Percentiles rank a stretch among this genome's conserved stretches.
Evolutionary conservation across 371 early-diverging fungal species (phyloP).

Genomic region (Rhizopus microsporus): DNA sequence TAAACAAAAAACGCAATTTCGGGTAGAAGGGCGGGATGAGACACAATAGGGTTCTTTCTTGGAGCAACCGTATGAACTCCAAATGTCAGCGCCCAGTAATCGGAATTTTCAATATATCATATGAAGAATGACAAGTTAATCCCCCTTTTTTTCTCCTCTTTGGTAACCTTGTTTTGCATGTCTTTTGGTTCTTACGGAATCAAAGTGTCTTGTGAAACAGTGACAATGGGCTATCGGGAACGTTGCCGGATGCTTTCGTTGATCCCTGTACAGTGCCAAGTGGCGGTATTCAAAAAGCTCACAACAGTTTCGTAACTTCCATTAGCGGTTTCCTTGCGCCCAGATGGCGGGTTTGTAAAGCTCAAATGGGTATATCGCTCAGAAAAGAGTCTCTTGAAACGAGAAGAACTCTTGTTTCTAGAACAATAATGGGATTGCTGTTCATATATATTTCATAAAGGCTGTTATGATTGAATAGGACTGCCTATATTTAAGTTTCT

Average conservation of each 20-base stretch:
- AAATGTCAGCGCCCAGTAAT: conserved; percentile 54
- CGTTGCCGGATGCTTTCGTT: conserved; percentile 9
- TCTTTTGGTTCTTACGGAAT: conserved; percentile 39
- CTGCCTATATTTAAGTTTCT: too few species aligned
- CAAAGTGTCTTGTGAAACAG: conserved; percentile 87
- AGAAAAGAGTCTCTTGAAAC: too few species aligned
- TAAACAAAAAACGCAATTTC: conserved; percentile 5
- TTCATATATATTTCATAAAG: too few species aligned
- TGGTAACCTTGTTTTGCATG: conserved; percentile 49
- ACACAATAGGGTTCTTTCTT: conserved; percentile 98
- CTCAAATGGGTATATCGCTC: too few species aligned
- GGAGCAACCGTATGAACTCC: conserved; percentile 93
- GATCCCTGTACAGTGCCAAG: conserved; percentile 50
- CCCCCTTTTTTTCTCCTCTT: conserved; percentile 34
- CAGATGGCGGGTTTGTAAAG: too few species aligned
- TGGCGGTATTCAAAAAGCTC: too few species aligned
- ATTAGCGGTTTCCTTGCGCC: too few species aligned
- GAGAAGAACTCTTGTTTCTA: too few species aligned
- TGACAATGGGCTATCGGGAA: conserved; percentile 91
- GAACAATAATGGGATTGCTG: too few species aligned
- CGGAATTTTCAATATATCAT: conserved; percentile 78
- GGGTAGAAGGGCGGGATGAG: conserved; percentile 72
- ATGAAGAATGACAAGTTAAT: conserved; percentile 88
- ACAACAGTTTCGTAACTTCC: too few species aligned
- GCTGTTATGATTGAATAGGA: too few species aligned